Percentiles rank a stretch among this genome's conserved stretches.
phyloP scores from a whole-genome alignment of 192 early-diverging fungal species.

The Geosiphon pyriformis region DNA sequence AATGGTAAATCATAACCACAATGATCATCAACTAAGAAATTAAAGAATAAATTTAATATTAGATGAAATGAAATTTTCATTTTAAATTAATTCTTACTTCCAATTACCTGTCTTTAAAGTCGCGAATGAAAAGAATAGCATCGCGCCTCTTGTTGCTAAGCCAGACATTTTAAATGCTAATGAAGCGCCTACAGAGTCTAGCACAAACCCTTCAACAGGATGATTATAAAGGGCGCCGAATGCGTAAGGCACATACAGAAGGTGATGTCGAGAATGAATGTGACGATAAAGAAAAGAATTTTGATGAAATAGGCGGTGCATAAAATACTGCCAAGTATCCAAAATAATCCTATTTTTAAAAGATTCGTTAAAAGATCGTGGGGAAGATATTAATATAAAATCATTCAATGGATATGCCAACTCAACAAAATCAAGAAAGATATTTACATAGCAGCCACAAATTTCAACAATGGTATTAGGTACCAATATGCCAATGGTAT shows the following conservation, averaged over 20 bases:
- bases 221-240: slow-evolving; percentile 83
- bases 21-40: slow-evolving; percentile 65
- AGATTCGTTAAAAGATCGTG: no score
- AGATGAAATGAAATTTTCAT: neutral
- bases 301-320: slow-evolving; percentile 68
- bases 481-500: slow-evolving; percentile 24
- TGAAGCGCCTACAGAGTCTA: slow-evolving; percentile 66
- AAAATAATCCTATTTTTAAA: slow-evolving; percentile 37
- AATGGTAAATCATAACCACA: slow-evolving; percentile 75
- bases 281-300: slow-evolving; percentile 66
- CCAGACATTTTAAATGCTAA: slow-evolving; percentile 58
- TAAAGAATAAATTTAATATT: neutral
- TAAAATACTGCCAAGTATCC: slow-evolving; percentile 62
- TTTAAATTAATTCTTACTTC: neutral
- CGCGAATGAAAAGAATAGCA: slow-evolving; percentile 65
- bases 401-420: no score
- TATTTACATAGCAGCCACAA: slow-evolving; percentile 49
- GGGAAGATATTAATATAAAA: no score
- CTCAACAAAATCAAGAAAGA: no score
- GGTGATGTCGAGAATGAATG: slow-evolving; percentile 73
- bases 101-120: slow-evolving; percentile 61
- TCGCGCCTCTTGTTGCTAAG: slow-evolving; percentile 62
- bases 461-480: slow-evolving; percentile 33
- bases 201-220: slow-evolving; percentile 69
- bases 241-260: slow-evolving; percentile 69